Evolutionary conservation across 257 asterid species (phyloP), one percentile per base, ranked within the genome.

Genomic region (Gentiana macrophylla): DNA sequence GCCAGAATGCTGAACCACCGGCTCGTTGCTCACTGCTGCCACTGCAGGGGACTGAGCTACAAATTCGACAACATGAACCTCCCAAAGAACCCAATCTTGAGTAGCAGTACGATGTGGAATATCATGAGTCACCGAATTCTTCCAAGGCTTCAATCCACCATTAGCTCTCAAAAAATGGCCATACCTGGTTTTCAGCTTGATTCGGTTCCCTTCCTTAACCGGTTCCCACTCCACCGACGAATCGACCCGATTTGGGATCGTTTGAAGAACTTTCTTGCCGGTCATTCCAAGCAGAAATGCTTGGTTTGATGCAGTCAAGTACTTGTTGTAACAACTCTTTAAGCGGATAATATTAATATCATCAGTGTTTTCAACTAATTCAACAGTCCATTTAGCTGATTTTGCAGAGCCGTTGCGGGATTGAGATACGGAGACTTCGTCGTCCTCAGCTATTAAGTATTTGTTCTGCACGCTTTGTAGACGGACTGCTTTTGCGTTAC

Each of bases 191-290:
- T 78, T 92, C 41, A 92, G 58, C 94, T 83, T 85, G 2, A 92
- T 82, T 57, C 70, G 75, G 59, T 76, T 75, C 47, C 78, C 84
- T 5, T 85, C 94, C 52, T 64, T 66, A 56, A 92, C 67, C 43
- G 98, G 98, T 70, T 92, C 98, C 98, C 98, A 92, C 70, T 88
- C 90, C 53, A 92, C 72, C 11, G 95, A 92, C 56, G 93, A 83
- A 57, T 92, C 97, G 57, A 88, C 86, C 35, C 90, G 71, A 1
- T 38, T 41, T 2, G 98, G 95, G 3, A 50, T 45, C 8, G 91
- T 81, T 74, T 88, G 98, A 13, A 65, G 50, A 45, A 80, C 98
- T 47, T 85, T 85, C 32, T 75, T 72, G 4, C 97, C 97, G 1
- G 98, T 88, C 93, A 81, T 73, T 8, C 97, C 94, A 7, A 92